A percentile compares a stretch with the other conserved stretches of the same genome.
Conservation (phyloP, 139 green algal species). For the Nannochloris sp. region DNA sequence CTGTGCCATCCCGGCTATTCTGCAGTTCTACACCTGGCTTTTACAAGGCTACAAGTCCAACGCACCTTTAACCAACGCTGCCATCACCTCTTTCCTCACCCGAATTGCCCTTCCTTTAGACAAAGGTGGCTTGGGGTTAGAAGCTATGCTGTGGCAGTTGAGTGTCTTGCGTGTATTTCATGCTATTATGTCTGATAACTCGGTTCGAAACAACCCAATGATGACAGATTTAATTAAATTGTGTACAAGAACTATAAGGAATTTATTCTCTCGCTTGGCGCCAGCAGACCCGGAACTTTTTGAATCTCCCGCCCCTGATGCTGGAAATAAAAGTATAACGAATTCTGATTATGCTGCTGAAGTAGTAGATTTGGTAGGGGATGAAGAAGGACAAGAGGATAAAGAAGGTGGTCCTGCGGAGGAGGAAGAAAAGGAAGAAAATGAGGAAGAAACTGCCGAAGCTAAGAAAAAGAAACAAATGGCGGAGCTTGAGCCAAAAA, state of each 20-base stretch:
- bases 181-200: conserved; percentile 45
- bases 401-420: conserved; percentile 9
- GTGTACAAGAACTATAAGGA: conserved; percentile 35
- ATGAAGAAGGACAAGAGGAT: not conserved
- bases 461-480: not conserved
- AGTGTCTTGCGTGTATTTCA: conserved; percentile 69
- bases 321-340: not conserved
- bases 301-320: too few relatives aligned
- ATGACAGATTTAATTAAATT: conserved; percentile 8
- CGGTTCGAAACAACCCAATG: conserved; percentile 21
- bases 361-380: not conserved
- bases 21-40: conserved; percentile 67
- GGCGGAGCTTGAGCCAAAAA: not conserved
- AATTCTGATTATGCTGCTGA: not conserved
- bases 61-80: conserved; percentile 40
- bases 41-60: conserved; percentile 47
- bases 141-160: conserved; percentile 78
- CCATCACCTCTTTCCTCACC: conserved; percentile 45
- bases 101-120: conserved; percentile 39
- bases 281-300: conserved; percentile 18
- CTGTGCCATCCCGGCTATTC: conserved; percentile 46
- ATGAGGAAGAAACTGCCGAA: conserved; percentile 3
- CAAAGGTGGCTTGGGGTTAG: conserved; percentile 44
- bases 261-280: conserved; percentile 44
- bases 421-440: conserved; percentile 1